Percentiles rank a stretch among this genome's conserved stretches.
Evolutionary conservation across 805 yeast genomes (phyloP).

Genomic region (Candida tallmaniae): DNA sequence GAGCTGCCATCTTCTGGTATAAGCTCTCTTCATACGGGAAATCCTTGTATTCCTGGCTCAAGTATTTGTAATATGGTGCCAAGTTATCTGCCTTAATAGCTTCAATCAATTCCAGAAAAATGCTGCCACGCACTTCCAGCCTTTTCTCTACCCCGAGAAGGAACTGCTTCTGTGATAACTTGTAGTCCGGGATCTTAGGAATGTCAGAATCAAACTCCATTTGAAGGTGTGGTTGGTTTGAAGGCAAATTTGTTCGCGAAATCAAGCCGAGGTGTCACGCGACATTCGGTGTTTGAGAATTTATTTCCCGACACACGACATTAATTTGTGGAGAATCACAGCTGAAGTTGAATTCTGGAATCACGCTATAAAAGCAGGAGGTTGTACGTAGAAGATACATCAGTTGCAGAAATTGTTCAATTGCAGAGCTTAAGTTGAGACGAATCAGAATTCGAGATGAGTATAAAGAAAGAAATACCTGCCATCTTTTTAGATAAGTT

Average conservation of each 20-base stretch:
- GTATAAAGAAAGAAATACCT: slow-evolving; percentile 32
- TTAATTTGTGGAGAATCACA: neutral
- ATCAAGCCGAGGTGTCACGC: neutral
- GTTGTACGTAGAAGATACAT: neutral
- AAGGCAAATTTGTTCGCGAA: slow-evolving; percentile 8
- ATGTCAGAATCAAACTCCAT: slow-evolving; percentile 45
- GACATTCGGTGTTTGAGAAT: neutral
- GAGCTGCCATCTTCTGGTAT: slow-evolving; percentile 45
- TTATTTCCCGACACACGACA: no score
- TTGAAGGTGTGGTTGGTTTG: neutral
- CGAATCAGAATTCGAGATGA: slow-evolving; percentile 6
- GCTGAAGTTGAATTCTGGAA: no score
- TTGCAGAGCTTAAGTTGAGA: neutral
- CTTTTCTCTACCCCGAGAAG: slow-evolving; percentile 40
- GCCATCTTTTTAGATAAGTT: slow-evolving; percentile 34
- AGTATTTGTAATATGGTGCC: slow-evolving; percentile 79
- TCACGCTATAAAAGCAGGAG: neutral
- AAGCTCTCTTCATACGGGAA: slow-evolving; percentile 58
- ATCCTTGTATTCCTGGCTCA: slow-evolving; percentile 34
- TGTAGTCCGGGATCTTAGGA: slow-evolving; percentile 73
- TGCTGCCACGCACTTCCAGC: slow-evolving; percentile 37
- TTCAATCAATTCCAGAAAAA: slow-evolving; percentile 41
- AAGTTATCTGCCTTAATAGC: slow-evolving; percentile 57
- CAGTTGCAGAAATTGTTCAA: neutral
- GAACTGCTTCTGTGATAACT: slow-evolving; percentile 76